Percentiles rank a stretch among this genome's conserved stretches.
phyloP scores from a whole-genome alignment of 2,329 filamentous ascomycete genomes.

The Fusarium nurragi region DNA sequence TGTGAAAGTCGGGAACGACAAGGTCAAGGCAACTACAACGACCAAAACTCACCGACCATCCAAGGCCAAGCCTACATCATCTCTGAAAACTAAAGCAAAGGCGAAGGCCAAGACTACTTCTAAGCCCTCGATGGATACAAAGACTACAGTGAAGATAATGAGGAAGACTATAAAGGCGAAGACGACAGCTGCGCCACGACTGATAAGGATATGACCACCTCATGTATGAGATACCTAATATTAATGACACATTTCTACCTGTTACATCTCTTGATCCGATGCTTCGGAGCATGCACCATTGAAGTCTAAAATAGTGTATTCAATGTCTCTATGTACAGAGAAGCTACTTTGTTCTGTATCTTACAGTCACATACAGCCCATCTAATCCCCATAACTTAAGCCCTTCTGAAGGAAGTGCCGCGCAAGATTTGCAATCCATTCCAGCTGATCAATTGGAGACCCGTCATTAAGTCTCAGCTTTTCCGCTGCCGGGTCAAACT shows the following conservation, averaged over 20 bases:
- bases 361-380: no score
- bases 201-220: no score
- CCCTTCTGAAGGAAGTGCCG: conserved; percentile 3
- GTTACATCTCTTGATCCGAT: no score
- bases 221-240: no score
- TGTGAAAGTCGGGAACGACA: background rate
- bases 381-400: background rate
- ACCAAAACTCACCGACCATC: background rate
- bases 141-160: background rate
- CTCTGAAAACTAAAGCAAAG: background rate
- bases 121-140: background rate
- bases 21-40: background rate
- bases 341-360: no score
- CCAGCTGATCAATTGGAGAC: background rate
- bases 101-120: background rate
- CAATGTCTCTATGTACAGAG: no score
- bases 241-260: no score
- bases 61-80: background rate
- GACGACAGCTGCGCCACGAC: no score
- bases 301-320: no score
- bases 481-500: background rate
- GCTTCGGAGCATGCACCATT: no score
- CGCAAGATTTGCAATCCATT: background rate
- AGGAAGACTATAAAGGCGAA: no score
- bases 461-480: conserved; percentile 5